Conservation (phyloP, 345 rosid genomes). For the Linum usitatissimum region DNA sequence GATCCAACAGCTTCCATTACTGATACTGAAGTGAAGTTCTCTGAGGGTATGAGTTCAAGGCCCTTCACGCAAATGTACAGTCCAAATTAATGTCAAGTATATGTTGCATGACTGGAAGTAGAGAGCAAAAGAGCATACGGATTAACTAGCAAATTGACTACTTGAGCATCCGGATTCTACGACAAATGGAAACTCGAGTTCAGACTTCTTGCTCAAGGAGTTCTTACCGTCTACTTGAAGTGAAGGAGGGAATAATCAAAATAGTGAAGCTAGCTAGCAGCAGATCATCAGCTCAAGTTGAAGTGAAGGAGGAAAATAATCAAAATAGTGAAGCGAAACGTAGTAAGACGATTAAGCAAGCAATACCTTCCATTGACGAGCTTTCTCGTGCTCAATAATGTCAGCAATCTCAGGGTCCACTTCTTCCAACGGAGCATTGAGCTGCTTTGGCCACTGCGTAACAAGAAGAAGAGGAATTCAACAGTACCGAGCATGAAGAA, state of each 20-base stretch:
- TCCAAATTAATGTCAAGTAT: neutral
- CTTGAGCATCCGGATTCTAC: neutral
- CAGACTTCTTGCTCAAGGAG: neutral
- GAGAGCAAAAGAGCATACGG: neutral
- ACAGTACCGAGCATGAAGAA: neutral
- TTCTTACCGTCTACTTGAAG: too few species aligned
- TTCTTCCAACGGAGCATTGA: conserved; percentile 75
- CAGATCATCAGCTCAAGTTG: neutral
- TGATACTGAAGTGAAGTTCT: conserved; percentile 94
- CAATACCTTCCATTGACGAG: conserved; percentile 94
- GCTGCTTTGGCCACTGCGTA: conserved; percentile 90
- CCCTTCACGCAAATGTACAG: conserved; percentile 35
- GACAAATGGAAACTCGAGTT: neutral
- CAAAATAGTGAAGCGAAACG: too few species aligned
- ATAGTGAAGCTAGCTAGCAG: neutral
- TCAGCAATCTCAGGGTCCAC: conserved; percentile 95
- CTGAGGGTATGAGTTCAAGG: conserved; percentile 93
- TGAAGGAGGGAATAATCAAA: neutral
- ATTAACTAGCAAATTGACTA: neutral
- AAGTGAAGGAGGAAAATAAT: neutral
- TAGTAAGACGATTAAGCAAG: neutral
- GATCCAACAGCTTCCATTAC: conserved; percentile 99
- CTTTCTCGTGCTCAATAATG: conserved; percentile 91
- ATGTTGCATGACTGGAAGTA: neutral
- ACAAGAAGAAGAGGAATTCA: neutral